Percentiles rank a stretch among this genome's conserved stretches.
phyloP scores from a whole-genome alignment of 2,329 filamentous ascomycete species.

The Neonectria punicea region DNA sequence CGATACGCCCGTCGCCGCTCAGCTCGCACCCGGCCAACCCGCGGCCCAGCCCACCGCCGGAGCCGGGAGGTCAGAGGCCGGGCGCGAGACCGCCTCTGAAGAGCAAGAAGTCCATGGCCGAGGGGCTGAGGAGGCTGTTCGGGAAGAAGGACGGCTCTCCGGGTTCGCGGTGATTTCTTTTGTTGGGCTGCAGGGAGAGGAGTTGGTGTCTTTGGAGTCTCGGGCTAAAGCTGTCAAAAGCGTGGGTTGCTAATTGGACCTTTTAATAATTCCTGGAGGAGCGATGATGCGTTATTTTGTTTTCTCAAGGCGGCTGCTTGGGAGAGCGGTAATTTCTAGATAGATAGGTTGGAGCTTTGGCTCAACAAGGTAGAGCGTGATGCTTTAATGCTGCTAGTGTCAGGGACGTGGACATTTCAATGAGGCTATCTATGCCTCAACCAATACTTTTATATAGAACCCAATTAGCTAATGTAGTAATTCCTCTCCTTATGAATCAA shows the following conservation, averaged over 20 bases:
- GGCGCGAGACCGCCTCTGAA: slow-evolving; percentile 29
- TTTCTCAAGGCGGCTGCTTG: not conserved
- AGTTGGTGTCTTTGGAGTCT: not conserved
- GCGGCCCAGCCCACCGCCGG: slow-evolving; percentile 3
- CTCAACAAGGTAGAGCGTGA: not conserved
- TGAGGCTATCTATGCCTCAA: not conserved
- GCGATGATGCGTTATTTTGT: not conserved
- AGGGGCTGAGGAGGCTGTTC: slow-evolving; percentile 54
- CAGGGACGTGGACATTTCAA: not conserved
- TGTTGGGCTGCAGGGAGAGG: not conserved
- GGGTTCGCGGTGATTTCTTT: not conserved
- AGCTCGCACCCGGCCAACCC: slow-evolving; percentile 20
- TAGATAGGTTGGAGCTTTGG: not conserved
- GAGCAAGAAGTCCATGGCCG: slow-evolving; percentile 49
- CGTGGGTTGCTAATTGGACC: not conserved
- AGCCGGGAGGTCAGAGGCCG: slow-evolving; percentile 1
- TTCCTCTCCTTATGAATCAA: not conserved
- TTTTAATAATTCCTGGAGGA: not conserved
- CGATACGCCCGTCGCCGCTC: slow-evolving; percentile 19
- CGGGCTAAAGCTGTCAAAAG: not conserved
- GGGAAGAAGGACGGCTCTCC: slow-evolving; percentile 42
- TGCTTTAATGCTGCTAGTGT: not conserved
- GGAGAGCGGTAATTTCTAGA: not conserved
- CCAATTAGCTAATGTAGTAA: not conserved
- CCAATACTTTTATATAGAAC: not conserved